Evolutionary conservation across 148 eudicot genomes (phyloP).

Genomic region (Amaranthus cruentus): DNA sequence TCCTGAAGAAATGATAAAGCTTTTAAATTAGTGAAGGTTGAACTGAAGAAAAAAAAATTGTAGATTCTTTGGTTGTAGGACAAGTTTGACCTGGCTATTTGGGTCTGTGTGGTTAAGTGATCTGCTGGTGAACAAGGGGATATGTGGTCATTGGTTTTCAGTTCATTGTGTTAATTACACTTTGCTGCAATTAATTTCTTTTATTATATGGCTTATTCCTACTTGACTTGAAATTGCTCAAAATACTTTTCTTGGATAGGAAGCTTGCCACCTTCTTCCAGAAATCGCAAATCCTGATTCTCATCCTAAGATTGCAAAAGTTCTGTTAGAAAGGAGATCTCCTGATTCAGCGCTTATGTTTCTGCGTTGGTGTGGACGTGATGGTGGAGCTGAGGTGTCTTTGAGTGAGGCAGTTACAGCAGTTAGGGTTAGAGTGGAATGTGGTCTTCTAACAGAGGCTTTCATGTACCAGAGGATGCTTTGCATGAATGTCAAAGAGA

Average conservation of each 20-base stretch:
- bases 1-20: background rate
- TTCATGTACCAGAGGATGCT: conserved; percentile 85
- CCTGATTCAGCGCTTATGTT: conserved; percentile 97
- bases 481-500: conserved; percentile 66
- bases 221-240: background rate
- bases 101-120: background rate
- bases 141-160: background rate
- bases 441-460: conserved; percentile 87
- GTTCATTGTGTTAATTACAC: background rate
- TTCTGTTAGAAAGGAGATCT: conserved; percentile 72
- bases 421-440: conserved; percentile 80
- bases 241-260: conserved; percentile 38
- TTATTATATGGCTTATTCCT: background rate
- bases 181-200: background rate
- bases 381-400: conserved; percentile 60
- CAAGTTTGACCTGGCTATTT: background rate
- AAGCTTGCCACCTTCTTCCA: conserved; percentile 82
- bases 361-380: conserved; percentile 87
- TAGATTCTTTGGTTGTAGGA: background rate
- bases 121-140: background rate
- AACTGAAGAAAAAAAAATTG: background rate
- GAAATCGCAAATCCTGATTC: conserved; percentile 81
- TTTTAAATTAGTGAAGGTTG: background rate
- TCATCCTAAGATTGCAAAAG: conserved; percentile 92
- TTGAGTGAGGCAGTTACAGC: conserved; percentile 82